Evolutionary conservation across 1,139 yeast species (phyloP), one percentile per base, ranked within the genome.

Genomic region (Kazachstania sp.): DNA sequence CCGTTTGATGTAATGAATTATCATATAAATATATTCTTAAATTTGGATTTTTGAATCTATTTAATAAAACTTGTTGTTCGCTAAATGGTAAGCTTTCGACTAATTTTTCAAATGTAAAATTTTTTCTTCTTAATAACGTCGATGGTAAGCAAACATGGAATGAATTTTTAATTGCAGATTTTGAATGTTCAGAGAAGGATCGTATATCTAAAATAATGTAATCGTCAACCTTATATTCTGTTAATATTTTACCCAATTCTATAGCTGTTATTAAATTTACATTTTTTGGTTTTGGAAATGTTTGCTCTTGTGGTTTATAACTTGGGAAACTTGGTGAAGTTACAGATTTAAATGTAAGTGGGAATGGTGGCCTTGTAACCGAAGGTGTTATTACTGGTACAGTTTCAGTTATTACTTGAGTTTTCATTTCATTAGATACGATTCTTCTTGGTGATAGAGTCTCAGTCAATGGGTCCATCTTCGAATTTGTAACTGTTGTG

Each of bases 61-160:
- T 48, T 7, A 49, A 49, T 13, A 67, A 44, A 19, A 50, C 55
- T 4, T 47, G 43, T 54, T 69, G 70, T 47, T 76, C 81, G 42
- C 59, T 44, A 3, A 54, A 43, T 2, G 68, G 60, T 47, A 65
- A 52, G 50, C 63, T 67, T 38, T 58, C 62, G 18, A 69, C 43
- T 56, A 66, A 61, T 75, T 54, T 82, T 66, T 48, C 69, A 54
- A 85, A 68, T 16, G 77, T 75, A 58, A 82, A 85, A 49, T 77
- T 79, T 37, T 77, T 71, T 52, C 95, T 74, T 60, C 83, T 83
- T 53, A 86, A 67, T 43, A 86, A 70, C 1, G 95, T 86, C 16
- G 92, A 79, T 1, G 95, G 95, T 23, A 86, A 69, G 58, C 90
- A 83, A 34, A 86, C 73, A 59, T 83, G 83, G 40, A 83, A 68